A percentile compares a stretch with the other conserved stretches of the same genome.
Conservation (phyloP, 78 protist genomes). For the Guillardia theta region DNA sequence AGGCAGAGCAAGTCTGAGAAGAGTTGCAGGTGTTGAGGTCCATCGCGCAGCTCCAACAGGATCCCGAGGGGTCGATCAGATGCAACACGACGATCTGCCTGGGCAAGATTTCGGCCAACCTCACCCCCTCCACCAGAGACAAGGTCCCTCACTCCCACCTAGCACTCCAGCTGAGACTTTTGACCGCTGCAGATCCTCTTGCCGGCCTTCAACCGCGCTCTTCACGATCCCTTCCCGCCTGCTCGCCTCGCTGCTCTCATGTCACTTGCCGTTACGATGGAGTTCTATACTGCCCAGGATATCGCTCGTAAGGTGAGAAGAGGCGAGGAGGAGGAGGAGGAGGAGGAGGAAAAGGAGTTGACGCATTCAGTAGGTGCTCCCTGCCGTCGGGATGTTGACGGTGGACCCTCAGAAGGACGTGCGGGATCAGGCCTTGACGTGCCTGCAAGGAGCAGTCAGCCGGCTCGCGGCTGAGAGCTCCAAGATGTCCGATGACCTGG, state of each 20-base stretch:
- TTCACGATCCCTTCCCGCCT: slow-evolving; percentile 72
- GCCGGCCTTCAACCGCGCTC: slow-evolving; percentile 75
- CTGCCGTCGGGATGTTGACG: not conserved
- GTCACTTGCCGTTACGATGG: not conserved
- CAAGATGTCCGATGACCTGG: not conserved
- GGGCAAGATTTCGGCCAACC: slow-evolving; percentile 12
- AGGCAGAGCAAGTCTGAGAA: not conserved
- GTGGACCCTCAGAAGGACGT: slow-evolving; percentile 10
- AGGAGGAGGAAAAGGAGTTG: no score
- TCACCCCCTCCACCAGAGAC: not conserved
- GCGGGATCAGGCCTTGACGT: not conserved
- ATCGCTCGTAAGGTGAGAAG: not conserved
- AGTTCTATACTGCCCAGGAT: not conserved
- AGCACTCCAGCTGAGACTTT: no score
- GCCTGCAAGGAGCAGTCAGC: not conserved
- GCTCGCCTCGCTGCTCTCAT: slow-evolving; percentile 50
- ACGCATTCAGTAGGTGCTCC: no score
- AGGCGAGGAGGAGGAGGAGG: not conserved
- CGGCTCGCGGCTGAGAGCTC: not conserved
- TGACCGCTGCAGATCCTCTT: not conserved
- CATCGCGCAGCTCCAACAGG: slow-evolving; percentile 78
- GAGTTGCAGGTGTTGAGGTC: slow-evolving; percentile 51
- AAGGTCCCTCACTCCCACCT: not conserved
- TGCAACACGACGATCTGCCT: slow-evolving; percentile 81
- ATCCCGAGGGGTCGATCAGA: slow-evolving; percentile 75